phyloP scores from a whole-genome alignment of 148 eudicot genomes.

The Persicaria maculosa region DNA sequence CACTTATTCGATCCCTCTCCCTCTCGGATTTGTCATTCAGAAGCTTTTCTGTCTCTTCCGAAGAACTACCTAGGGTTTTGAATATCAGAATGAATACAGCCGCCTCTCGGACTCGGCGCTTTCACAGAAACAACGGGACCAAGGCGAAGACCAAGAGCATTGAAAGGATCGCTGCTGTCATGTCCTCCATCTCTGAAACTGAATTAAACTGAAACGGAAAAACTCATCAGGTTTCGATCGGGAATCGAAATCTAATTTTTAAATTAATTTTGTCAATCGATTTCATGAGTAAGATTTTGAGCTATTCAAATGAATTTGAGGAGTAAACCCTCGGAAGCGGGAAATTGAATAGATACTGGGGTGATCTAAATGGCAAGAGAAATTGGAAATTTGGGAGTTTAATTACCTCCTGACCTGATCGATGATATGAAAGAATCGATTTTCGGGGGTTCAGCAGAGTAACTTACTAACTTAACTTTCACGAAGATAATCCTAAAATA shows the following conservation, averaged over 20 bases:
- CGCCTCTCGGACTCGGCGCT: too few relatives aligned
- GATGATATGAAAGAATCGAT: background rate
- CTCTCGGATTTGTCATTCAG: too few relatives aligned
- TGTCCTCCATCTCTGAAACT: conserved; percentile 64
- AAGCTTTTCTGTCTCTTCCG: too few relatives aligned
- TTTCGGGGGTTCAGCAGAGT: background rate
- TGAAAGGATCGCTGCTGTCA: conserved; percentile 56
- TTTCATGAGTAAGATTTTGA: background rate
- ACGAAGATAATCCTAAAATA: too few relatives aligned
- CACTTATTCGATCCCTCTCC: conserved; percentile 10
- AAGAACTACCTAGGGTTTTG: too few relatives aligned
- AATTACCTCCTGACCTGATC: background rate
- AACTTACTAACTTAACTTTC: too few relatives aligned
- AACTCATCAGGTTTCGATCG: background rate
- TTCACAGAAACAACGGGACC: conserved; percentile 84
- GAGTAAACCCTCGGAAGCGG: background rate
- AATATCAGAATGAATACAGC: too few relatives aligned
- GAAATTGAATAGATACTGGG: background rate
- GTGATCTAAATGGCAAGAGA: background rate
- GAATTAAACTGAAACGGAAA: background rate
- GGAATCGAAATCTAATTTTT: background rate
- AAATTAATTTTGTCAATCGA: background rate
- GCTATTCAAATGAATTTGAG: background rate
- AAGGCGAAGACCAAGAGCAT: conserved; percentile 53
- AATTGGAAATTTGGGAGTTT: background rate